Conservation (phyloP, 2,329 filamentous ascomycete genomes). For the Trichoderma breve region DNA sequence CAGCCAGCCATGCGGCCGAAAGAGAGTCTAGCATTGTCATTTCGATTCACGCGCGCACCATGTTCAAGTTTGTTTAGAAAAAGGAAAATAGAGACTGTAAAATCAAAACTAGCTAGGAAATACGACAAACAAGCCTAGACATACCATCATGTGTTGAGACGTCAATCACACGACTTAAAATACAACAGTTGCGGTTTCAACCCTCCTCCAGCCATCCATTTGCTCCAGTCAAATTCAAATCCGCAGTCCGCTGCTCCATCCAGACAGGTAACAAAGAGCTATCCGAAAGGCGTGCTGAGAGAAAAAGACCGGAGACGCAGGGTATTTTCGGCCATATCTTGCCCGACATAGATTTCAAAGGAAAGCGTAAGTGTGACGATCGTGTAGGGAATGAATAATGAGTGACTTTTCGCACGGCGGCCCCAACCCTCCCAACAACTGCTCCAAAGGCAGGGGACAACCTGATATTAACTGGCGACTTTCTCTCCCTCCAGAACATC, state of each 20-base stretch:
- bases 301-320: constrained; percentile 23
- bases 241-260: constrained; percentile 33
- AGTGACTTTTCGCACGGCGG: constrained; percentile 15
- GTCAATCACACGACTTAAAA: constrained; percentile 39
- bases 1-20: background rate
- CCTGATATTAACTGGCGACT: constrained; percentile 20
- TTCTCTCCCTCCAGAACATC: constrained; percentile 24
- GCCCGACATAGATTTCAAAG: constrained; percentile 23
- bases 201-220: constrained; percentile 30
- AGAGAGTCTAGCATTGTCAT: background rate
- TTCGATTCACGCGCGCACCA: background rate
- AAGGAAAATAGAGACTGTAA: constrained; percentile 30
- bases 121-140: constrained; percentile 35
- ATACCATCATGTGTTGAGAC: constrained; percentile 33
- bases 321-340: constrained; percentile 24
- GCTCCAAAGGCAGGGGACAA: constrained; percentile 24
- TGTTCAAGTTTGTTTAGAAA: background rate
- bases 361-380: constrained; percentile 23
- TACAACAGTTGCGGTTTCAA: constrained; percentile 39
- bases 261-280: constrained; percentile 29
- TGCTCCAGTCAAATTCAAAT: constrained; percentile 36
- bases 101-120: constrained; percentile 42
- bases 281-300: constrained; percentile 30
- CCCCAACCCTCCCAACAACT: constrained; percentile 19
- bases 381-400: constrained; percentile 21